phyloP scores from a whole-genome alignment of 1,139 yeast genomes.

The Hansenula anomala region DNA sequence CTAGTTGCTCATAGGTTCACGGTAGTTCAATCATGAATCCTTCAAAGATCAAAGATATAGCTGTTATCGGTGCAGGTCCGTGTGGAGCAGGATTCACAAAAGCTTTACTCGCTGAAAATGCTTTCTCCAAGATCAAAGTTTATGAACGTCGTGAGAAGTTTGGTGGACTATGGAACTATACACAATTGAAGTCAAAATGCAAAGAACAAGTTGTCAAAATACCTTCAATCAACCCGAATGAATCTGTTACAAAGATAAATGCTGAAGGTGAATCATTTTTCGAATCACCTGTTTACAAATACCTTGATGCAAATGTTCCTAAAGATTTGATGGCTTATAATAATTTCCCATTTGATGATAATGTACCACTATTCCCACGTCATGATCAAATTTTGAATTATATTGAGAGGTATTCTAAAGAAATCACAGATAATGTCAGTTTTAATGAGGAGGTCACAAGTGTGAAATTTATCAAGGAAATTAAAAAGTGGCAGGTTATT shows the following conservation, averaged over 20 bases:
- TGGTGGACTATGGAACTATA: conserved; percentile 55
- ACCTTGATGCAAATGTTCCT: conserved; percentile 61
- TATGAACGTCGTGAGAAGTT: conserved; percentile 44
- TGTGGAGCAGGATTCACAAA: conserved; percentile 56
- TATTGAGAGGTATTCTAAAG: conserved; percentile 38
- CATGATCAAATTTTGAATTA: conserved; percentile 45
- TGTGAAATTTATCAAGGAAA: conserved; percentile 6
- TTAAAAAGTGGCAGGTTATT: conserved; percentile 29
- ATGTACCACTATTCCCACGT: conserved; percentile 44
- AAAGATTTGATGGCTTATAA: conserved; percentile 52
- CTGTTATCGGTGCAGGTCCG: conserved; percentile 67
- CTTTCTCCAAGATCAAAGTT: conserved; percentile 39
- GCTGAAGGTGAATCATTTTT: conserved; percentile 17
- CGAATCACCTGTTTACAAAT: conserved; percentile 28
- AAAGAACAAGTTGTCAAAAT: conserved; percentile 11
- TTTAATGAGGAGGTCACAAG: conserved; percentile 29
- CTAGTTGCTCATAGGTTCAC: too few relatives aligned
- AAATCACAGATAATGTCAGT: conserved; percentile 26
- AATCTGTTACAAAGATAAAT: conserved; percentile 10
- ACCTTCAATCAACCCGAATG: conserved; percentile 18
- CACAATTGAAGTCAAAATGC: conserved; percentile 18
- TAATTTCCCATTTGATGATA: conserved; percentile 39
- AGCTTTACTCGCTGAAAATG: conserved; percentile 42
- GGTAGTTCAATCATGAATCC: background rate
- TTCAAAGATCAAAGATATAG: conserved; percentile 26